Base-by-base conservation (phyloP, 2,329 filamentous ascomycete species). In the Epichloe amarillans region DNA sequence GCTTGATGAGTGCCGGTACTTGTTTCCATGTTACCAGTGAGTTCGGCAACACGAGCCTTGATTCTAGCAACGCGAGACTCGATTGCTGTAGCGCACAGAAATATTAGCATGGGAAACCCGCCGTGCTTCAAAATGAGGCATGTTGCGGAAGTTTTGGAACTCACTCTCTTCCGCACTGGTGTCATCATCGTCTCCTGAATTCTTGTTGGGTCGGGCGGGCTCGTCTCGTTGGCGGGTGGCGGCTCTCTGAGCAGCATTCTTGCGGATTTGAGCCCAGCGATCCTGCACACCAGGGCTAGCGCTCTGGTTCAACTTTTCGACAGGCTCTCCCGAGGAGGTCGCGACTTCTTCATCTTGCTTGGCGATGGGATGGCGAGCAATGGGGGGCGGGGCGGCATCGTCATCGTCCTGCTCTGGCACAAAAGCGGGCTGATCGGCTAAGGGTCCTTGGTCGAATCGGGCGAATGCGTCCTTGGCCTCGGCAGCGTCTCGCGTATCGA, bases 21-120 rank as follows among this genome's bases (percentile, higher is more conserved):
- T 42, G 69, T 73, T 61, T 91, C 86, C 78, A 87, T 87, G 66
- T 86, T 87, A 60, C 85, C 85, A 2, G 93, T 98, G 60, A 98
- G 71, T 66, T 96, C 89, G 49, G 93, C 93, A 52, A 98, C 93
- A 55, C 93, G 84, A 53, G 93, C 93, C 72, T 96, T 97, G 77
- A 98, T 98, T 56, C 93, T 86, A 46, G 93, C 93, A 53, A 97
- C 93, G 57, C 93, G 87, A 46, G 89, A 90, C 68, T 98, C 93
- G 61, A 97, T 97, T 37, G 90, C 88, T 94, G 58, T n/a, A 50
- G 23, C 12, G 41, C 42, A 48, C 1, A 56, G 14, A 41, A 42
- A 47, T 2, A 54, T 68, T 44, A 67, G 64, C 33, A 46, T 37
- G 4, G 15, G 30, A 30, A 30, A 30, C 4, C 30, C 30, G 30